Evolutionary conservation across 192 early-diverging fungal species (phyloP).

Genomic region (Obelidium mucronatum): DNA sequence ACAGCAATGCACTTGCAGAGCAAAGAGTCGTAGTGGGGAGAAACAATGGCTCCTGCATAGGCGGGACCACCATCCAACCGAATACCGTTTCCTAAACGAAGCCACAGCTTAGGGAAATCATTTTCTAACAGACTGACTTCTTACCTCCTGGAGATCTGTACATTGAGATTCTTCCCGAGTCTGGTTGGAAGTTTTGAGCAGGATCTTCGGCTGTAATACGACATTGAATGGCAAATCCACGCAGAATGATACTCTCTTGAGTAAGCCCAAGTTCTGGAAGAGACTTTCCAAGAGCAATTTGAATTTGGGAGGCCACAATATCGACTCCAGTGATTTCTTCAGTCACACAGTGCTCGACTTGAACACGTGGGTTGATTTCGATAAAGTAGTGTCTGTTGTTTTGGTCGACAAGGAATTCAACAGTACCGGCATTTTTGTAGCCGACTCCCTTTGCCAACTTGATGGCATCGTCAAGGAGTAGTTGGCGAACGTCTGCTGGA

Average conservation of each 20-base stretch:
- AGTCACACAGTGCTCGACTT: slow-evolving; percentile 98
- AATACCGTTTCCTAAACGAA: slow-evolving; percentile 41
- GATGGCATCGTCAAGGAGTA: slow-evolving; percentile 88
- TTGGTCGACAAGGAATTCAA: slow-evolving; percentile 93
- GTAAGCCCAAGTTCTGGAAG: slow-evolving; percentile 79
- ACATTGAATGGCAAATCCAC: slow-evolving; percentile 93
- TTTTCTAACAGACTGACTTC: not conserved
- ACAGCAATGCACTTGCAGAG: slow-evolving; percentile 81
- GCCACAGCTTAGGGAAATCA: not conserved
- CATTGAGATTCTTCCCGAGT: slow-evolving; percentile 94
- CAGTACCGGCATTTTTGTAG: slow-evolving; percentile 97
- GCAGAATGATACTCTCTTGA: slow-evolving; percentile 80
- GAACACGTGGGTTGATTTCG: slow-evolving; percentile 97
- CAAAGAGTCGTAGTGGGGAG: slow-evolving; percentile 95
- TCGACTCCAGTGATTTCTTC: slow-evolving; percentile 98
- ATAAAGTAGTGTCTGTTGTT: slow-evolving; percentile 95
- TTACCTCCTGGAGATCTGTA: slow-evolving; percentile 89
- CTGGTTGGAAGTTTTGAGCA: slow-evolving; percentile 91
- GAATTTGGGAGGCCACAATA: slow-evolving; percentile 91
- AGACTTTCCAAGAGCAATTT: slow-evolving; percentile 88
- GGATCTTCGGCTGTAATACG: slow-evolving; percentile 98
- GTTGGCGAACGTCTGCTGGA: slow-evolving; percentile 65
- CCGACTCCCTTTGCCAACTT: slow-evolving; percentile 87
- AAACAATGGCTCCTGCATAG: slow-evolving; percentile 90
- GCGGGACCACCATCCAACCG: slow-evolving; percentile 74